phyloP scores from a whole-genome alignment of 2,329 filamentous ascomycete species.

The Harringtonia aguacate region DNA sequence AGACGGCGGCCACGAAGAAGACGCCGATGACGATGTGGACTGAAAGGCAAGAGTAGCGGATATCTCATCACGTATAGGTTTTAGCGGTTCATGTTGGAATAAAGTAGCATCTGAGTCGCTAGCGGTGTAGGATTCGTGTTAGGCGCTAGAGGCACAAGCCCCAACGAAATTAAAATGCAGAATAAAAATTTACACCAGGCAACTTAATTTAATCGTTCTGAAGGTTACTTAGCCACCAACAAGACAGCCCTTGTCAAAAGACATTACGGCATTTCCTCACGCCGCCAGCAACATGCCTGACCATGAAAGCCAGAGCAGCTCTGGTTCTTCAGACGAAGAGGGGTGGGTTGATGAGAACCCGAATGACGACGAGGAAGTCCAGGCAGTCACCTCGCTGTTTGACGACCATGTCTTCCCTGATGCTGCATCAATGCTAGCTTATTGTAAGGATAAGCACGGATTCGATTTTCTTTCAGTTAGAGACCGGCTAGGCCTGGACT shows the following conservation, averaged over 20 bases:
- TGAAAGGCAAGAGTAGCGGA: slow-evolving; percentile 16
- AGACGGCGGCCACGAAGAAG: slow-evolving; percentile 44
- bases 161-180: neutral
- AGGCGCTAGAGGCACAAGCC: no score
- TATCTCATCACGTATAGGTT: no score
- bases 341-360: slow-evolving; percentile 28
- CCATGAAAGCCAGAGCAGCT: slow-evolving; percentile 16
- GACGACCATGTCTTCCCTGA: slow-evolving; percentile 56
- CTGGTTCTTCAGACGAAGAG: slow-evolving; percentile 24
- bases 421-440: slow-evolving; percentile 52
- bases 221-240: no score
- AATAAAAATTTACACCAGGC: neutral
- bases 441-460: slow-evolving; percentile 54
- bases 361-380: slow-evolving; percentile 46
- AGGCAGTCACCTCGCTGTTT: slow-evolving; percentile 56
- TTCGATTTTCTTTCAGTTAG: slow-evolving; percentile 58
- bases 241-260: no score
- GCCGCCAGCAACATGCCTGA: slow-evolving; percentile 5
- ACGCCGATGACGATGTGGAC: slow-evolving; percentile 29
- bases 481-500: slow-evolving; percentile 52
- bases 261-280: neutral
- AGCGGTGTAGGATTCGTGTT: no score
- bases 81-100: no score
- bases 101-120: no score
- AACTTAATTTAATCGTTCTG: no score